Evolutionary conservation across 1,284 basidiomycete species (phyloP), one percentile per base, ranked within the genome.

Genomic region (Vanrija sp.): DNA sequence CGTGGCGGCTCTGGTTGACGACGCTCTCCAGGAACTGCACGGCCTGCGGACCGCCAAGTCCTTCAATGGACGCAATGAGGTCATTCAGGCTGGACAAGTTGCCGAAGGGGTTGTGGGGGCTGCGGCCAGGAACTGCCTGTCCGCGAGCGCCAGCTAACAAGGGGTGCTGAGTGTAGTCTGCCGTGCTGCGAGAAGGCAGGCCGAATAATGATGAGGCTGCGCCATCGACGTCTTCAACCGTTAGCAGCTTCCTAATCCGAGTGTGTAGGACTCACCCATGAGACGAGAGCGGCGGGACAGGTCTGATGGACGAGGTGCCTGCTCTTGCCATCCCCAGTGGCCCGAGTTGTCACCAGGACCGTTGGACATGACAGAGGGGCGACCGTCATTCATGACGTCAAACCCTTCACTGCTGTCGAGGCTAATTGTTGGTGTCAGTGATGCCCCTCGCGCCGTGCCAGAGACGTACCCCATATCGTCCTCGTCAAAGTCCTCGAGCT

Each of bases 1-100:
- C 53, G 15, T 59, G 41, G 10, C 64, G 64, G 27, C 59, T 56
- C 36, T 57, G 59, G 20, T 55, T 48, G 5, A 64, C 83, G 41
- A 93, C 80, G 56, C 88, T 86, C 59, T 94, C 88, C 62, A 95
- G 83, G 51, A 94, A 78, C 64, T 92, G 89, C 22, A 88, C 80
- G 14, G 89, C 87, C 23, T 88, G 85, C 15, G 84, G 85, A 1
- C 88, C 89, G 49, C 93, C 85, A 48, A 91, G 82, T 48, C 87
- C 85, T 63, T 93, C 87, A 37, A 96, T 84, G 22, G 85, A 86
- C 49, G 89, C 86, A 22, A 90, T 75, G 47, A 91, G 78, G 49
- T 88, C 86, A 22, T 80, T 75, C 53, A 81, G 79, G 45, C 56
- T 64, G 43, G 59, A 82, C 24, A 81, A 67, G 48, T 76, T 73